A percentile compares a stretch with the other conserved stretches of the same genome.
phyloP scores from a whole-genome alignment of 371 early-diverging fungal genomes.

The Mortierella sp. region DNA sequence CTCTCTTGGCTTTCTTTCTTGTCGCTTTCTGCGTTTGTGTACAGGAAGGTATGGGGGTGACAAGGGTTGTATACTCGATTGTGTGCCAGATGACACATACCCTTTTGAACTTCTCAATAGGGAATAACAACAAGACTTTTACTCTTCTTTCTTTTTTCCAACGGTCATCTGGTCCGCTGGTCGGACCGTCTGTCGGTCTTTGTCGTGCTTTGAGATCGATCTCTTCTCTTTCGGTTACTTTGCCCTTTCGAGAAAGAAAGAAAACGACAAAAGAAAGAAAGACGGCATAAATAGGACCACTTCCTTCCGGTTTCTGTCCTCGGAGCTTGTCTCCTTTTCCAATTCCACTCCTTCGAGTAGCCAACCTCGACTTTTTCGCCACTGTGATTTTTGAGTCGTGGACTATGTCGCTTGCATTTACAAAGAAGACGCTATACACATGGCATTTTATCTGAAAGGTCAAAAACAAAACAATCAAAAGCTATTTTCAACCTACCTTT shows the following conservation, averaged over 20 bases:
- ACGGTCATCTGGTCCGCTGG: conserved; percentile 8
- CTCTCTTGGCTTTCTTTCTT: not conserved
- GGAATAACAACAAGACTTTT: not conserved
- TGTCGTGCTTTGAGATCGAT: not conserved
- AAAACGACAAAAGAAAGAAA: not conserved
- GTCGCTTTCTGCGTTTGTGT: not conserved
- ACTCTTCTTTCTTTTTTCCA: not conserved
- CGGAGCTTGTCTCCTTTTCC: not conserved
- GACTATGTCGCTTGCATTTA: not conserved
- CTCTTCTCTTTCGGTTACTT: not conserved
- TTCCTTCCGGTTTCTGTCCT: not conserved
- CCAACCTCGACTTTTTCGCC: not conserved
- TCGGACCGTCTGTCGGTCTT: not conserved
- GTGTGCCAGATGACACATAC: not conserved
- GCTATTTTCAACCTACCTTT: not conserved
- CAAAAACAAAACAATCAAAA: not conserved
- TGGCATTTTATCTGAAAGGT: not conserved
- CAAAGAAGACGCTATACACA: not conserved
- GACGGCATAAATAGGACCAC: not conserved
- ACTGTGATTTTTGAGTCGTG: not conserved
- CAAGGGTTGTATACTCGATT: not conserved
- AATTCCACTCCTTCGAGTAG: not conserved
- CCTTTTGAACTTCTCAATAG: not conserved
- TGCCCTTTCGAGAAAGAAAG: not conserved
- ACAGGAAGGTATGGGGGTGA: not conserved